Conservation (phyloP, 2,329 filamentous ascomycete species). For the Calonectria pauciramosa region DNA sequence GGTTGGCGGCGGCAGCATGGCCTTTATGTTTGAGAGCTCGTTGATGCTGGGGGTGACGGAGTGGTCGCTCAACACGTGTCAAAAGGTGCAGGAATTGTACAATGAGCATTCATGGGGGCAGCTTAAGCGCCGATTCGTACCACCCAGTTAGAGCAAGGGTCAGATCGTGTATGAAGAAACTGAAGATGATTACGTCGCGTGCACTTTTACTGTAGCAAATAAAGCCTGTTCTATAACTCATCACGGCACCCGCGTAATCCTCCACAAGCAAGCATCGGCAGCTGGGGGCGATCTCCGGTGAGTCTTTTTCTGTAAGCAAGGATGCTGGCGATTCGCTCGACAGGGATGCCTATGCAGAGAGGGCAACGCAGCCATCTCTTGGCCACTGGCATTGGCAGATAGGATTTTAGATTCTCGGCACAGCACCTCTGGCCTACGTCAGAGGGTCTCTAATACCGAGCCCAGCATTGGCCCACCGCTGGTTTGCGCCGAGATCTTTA, state of each 20-base stretch:
- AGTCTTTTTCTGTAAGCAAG: background rate
- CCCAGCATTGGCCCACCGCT: background rate
- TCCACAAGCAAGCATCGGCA: background rate
- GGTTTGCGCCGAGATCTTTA: slow-evolving; percentile 2
- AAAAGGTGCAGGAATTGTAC: slow-evolving; percentile 75
- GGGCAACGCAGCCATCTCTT: background rate
- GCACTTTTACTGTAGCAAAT: background rate
- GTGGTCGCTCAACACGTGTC: slow-evolving; percentile 74
- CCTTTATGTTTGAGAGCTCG: slow-evolving; percentile 78
- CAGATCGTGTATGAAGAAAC: background rate
- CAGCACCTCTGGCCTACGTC: background rate
- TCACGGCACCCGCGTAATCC: background rate
- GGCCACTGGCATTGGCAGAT: background rate
- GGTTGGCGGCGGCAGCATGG: slow-evolving; percentile 72
- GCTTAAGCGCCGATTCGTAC: slow-evolving; percentile 59
- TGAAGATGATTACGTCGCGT: background rate
- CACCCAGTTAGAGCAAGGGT: background rate
- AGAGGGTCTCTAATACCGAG: background rate
- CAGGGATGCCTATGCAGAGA: slow-evolving; percentile 1
- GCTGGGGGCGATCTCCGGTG: background rate
- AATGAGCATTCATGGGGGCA: slow-evolving; percentile 85
- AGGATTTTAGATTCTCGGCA: background rate
- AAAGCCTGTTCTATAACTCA: background rate
- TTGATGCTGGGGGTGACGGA: slow-evolving; percentile 80
- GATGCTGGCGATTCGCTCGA: background rate